phyloP scores from a whole-genome alignment of 345 rosid genomes.

The Boechera retrofracta region DNA sequence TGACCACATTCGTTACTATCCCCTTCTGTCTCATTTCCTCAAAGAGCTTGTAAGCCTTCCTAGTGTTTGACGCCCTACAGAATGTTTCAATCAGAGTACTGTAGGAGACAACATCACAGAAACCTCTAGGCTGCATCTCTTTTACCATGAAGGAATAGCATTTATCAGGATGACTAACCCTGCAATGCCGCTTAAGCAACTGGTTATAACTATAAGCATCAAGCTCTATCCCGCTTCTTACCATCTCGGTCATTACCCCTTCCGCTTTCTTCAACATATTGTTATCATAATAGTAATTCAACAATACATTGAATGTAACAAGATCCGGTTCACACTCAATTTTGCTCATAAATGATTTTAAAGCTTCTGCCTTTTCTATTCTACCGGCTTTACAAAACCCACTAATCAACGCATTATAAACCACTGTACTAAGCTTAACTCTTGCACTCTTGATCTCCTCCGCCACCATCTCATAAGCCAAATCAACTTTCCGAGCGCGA shows the following conservation, averaged over 20 bases:
- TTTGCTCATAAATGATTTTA: constrained; percentile 73
- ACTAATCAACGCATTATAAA: constrained; percentile 76
- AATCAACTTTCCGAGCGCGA: constrained; percentile 72
- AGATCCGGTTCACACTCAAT: constrained; percentile 75
- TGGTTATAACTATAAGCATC: constrained; percentile 88
- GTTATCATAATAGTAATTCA: constrained; percentile 73
- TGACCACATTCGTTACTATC: constrained; percentile 70
- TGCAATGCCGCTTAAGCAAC: constrained; percentile 79
- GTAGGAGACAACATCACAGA: constrained; percentile 79
- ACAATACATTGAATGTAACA: constrained; percentile 76
- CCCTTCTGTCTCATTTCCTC: constrained; percentile 73
- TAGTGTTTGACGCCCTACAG: constrained; percentile 54
- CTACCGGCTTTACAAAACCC: constrained; percentile 80
- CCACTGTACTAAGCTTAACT: constrained; percentile 60
- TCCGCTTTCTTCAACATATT: constrained; percentile 68
- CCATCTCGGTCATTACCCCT: constrained; percentile 68
- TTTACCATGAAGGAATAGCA: constrained; percentile 63
- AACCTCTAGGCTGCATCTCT: constrained; percentile 72
- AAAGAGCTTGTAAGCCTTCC: constrained; percentile 67
- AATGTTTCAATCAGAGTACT: constrained; percentile 74
- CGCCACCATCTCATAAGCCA: constrained; percentile 83
- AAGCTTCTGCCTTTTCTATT: constrained; percentile 76
- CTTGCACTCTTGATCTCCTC: constrained; percentile 65
- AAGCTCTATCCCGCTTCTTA: constrained; percentile 70
- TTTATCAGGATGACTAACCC: constrained; percentile 55